phyloP scores from a whole-genome alignment of 768 basidiomycete genomes.

The Mycena albidolilacea region DNA sequence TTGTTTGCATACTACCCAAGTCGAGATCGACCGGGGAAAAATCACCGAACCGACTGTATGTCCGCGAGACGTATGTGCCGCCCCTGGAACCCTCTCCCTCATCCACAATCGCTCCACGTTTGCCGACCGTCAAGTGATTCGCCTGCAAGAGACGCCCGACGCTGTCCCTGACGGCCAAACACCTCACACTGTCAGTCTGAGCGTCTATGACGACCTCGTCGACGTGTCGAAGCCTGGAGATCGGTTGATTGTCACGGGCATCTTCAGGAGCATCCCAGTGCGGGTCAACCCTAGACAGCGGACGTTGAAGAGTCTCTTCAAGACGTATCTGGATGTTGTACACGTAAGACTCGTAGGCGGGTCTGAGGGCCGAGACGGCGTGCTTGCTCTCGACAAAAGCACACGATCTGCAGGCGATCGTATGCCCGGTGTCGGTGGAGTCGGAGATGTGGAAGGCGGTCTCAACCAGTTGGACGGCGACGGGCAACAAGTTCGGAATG shows the following conservation, averaged over 20 bases:
- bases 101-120: constrained; percentile 98
- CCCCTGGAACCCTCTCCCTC: constrained; percentile 92
- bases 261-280: constrained; percentile 96
- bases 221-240: constrained; percentile 98
- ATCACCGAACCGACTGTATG: constrained; percentile 94
- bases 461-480: constrained; percentile 67
- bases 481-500: constrained; percentile 63
- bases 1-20: constrained; percentile 97
- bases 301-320: constrained; percentile 95
- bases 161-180: constrained; percentile 99
- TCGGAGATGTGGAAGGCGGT: constrained; percentile 79
- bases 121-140: constrained; percentile 94
- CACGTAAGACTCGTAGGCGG: constrained; percentile 88
- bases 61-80: constrained; percentile 93
- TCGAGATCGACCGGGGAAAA: constrained; percentile 97
- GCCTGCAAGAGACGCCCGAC: constrained; percentile 97
- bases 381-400: constrained; percentile 83
- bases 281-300: constrained; percentile 93
- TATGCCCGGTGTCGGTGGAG: constrained; percentile 77
- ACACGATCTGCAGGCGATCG: constrained; percentile 82
- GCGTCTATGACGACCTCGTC: constrained; percentile 98
- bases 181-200: constrained; percentile 96
- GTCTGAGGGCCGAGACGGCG: constrained; percentile 63
- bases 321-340: constrained; percentile 97
- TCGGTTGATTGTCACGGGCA: constrained; percentile 90